Evolutionary conservation across 1,284 basidiomycete genomes (phyloP), one percentile per base, ranked within the genome.

Genomic region (Polyporus tsugae): DNA sequence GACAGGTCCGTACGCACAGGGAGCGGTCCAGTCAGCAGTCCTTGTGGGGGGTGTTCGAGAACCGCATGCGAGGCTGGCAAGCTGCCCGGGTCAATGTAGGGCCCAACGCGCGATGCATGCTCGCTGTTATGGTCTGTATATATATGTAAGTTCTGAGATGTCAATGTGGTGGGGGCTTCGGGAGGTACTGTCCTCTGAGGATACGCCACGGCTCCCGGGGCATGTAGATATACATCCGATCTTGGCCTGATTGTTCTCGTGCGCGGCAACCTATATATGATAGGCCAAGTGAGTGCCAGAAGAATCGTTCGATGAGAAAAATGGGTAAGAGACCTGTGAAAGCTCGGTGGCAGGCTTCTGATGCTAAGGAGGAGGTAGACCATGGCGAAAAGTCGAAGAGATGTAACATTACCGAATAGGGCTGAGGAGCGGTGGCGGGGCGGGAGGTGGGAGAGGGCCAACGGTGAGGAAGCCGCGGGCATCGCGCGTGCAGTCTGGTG

Each of bases 391-490:
- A 15, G 41, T 41, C 13, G 4, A 41, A 41, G 41, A 41, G 41
- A 6, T 6, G 41, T 41, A 29, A 29, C 29, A 29, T 29, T 29
- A 2, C 29, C 29, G 29, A 29, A 29, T 29, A 29, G 29, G 29
- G 29, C 29, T 29, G 29, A 29, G 29, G 29, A 29, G 29, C 2
- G 2, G 1, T 29, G 29, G 9, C n/a, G n/a, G 22, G 9, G 19
- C n/a, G 10, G n/a, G 19, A 4, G 46, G 6, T 1, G 46, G n/a
- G n/a, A 25, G 46, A 25, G n/a, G 9, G 22, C 10, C n/a, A 4
- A 63, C 63, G 7, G 57, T 63, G 63, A 64, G 62, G 60, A 42
- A 60, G 22, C 39, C 49, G 49, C 19, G 22, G 39, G 46, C n/a
- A 25, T 55, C 60, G 33, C 22, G 62, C 41, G 33, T 38, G 44